These are phyloP conservation scores for Eutreptiella sp. DNA, from an alignment of 208 protist genomes.

Conservation along the genomic window DNA sequence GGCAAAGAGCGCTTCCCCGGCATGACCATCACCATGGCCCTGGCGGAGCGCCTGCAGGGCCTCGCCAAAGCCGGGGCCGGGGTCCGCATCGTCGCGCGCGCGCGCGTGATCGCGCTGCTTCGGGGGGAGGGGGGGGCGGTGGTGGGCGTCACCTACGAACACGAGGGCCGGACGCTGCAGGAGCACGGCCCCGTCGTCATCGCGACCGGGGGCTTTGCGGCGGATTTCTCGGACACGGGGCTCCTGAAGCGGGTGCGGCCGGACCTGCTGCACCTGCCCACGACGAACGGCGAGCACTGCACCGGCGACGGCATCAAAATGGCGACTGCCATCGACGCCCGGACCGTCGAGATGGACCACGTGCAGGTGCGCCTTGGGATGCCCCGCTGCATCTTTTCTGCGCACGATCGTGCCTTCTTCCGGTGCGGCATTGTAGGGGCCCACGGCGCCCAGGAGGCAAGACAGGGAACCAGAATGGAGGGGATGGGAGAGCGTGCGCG, in stretches of 20 bases:
- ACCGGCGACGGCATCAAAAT: constrained; percentile 70
- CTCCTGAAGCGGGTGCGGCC: constrained; percentile 57
- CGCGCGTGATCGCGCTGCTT: constrained; percentile 45
- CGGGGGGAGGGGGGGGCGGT: constrained; percentile 46
- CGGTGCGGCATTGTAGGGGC: too few species aligned
- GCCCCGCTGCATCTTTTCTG: too few species aligned
- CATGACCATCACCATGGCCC: constrained; percentile 73
- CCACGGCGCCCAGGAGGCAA: too few species aligned
- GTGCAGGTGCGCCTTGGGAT: too few species aligned
- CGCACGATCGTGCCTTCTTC: too few species aligned
- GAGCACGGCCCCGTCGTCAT: constrained; percentile 63
- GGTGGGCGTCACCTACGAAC: constrained; percentile 44
- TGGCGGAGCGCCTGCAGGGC: constrained; percentile 56
- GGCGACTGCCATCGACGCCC: constrained; percentile 48
- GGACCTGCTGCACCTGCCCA: constrained; percentile 55
- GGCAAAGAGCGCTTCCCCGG: constrained; percentile 52
- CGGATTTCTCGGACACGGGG: constrained; percentile 38
- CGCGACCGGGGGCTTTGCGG: constrained; percentile 66
- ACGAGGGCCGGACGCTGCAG: constrained; percentile 39
- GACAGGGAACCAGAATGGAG: too few species aligned
- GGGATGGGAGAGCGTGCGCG: too few species aligned
- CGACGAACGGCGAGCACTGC: constrained; percentile 72
- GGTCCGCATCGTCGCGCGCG: constrained; percentile 51
- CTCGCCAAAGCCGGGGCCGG: constrained; percentile 29
- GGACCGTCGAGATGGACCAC: constrained; percentile 52